Evolutionary conservation across 2,329 filamentous ascomycete genomes (phyloP).

Genomic region (Paracoccidioides brasiliensis): DNA sequence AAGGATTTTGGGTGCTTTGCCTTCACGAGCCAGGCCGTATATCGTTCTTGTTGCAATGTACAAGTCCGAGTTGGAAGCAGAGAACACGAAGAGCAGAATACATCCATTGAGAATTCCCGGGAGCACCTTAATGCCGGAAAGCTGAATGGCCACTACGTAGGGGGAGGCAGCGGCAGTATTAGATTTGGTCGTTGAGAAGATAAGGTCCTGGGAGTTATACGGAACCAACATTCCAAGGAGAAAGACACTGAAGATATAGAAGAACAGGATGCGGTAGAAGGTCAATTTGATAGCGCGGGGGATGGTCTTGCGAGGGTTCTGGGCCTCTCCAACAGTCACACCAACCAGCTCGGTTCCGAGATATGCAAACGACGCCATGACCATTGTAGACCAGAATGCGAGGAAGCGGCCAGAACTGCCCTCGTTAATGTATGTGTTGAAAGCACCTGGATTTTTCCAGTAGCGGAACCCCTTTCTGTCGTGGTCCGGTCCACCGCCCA

Average conservation of each 20-base stretch:
- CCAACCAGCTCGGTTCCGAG: slow-evolving; percentile 38
- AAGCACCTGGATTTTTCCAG: slow-evolving; percentile 51
- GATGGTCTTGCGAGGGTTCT: slow-evolving; percentile 40
- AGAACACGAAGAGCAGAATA: slow-evolving; percentile 59
- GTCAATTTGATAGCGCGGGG: slow-evolving; percentile 42
- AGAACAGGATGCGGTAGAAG: slow-evolving; percentile 43
- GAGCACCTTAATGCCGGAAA: slow-evolving; percentile 53
- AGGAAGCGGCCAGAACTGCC: slow-evolving; percentile 43
- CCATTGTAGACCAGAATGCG: slow-evolving; percentile 49
- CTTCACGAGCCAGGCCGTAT: slow-evolving; percentile 64
- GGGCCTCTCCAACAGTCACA: slow-evolving; percentile 43
- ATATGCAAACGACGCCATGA: slow-evolving; percentile 27
- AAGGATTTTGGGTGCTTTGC: slow-evolving; percentile 59
- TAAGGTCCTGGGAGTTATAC: slow-evolving; percentile 50
- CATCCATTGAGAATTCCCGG: slow-evolving; percentile 64
- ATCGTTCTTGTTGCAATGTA: slow-evolving; percentile 54
- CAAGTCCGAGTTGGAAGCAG: slow-evolving; percentile 54
- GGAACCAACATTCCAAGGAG: slow-evolving; percentile 51
- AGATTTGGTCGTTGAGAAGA: slow-evolving; percentile 36
- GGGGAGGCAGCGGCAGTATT: slow-evolving; percentile 48
- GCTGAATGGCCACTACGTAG: slow-evolving; percentile 58
- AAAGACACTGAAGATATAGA: slow-evolving; percentile 45
- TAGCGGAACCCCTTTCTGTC: slow-evolving; percentile 53
- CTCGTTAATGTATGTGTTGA: slow-evolving; percentile 35
- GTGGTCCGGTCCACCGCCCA: slow-evolving; percentile 51